phyloP scores from a whole-genome alignment of 305 asterid genomes.

The Andrographis paniculata region DNA sequence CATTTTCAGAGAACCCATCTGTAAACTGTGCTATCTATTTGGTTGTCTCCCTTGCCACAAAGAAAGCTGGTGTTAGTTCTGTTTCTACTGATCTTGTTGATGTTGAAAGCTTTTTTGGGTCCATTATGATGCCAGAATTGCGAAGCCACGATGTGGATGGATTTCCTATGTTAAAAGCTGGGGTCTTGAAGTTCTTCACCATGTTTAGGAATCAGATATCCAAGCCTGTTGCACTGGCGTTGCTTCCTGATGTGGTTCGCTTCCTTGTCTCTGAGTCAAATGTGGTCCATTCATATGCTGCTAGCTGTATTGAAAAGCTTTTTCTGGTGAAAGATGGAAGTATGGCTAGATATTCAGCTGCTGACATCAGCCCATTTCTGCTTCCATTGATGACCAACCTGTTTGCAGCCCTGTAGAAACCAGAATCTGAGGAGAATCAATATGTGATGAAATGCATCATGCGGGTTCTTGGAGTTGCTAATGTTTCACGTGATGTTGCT shows the following conservation, averaged over 20 bases:
- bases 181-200: constrained; percentile 86
- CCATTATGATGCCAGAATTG: constrained; percentile 89
- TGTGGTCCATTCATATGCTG: constrained; percentile 96
- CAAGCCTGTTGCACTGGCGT: constrained; percentile 53
- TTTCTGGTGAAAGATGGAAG: constrained; percentile 79
- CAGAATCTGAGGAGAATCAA: constrained; percentile 96
- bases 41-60: constrained; percentile 87
- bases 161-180: constrained; percentile 87
- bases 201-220: constrained; percentile 80
- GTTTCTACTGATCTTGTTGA: constrained; percentile 88
- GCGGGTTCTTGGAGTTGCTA: constrained; percentile 91
- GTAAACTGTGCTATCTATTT: constrained; percentile 80
- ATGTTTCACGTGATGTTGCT: constrained; percentile 65
- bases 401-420: constrained; percentile 69
- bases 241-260: constrained; percentile 82
- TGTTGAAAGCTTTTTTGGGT: constrained; percentile 70
- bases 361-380: constrained; percentile 69
- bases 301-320: constrained; percentile 92
- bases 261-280: constrained; percentile 65
- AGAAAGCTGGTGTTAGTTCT: constrained; percentile 67
- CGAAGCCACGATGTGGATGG: constrained; percentile 66
- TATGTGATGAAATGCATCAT: constrained; percentile 93
- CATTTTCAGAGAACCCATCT: constrained; percentile 61
- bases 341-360: constrained; percentile 59
- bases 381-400: constrained; percentile 70